Evolutionary conservation across 768 basidiomycete species (phyloP).

Genomic region (Suillus spraguei): DNA sequence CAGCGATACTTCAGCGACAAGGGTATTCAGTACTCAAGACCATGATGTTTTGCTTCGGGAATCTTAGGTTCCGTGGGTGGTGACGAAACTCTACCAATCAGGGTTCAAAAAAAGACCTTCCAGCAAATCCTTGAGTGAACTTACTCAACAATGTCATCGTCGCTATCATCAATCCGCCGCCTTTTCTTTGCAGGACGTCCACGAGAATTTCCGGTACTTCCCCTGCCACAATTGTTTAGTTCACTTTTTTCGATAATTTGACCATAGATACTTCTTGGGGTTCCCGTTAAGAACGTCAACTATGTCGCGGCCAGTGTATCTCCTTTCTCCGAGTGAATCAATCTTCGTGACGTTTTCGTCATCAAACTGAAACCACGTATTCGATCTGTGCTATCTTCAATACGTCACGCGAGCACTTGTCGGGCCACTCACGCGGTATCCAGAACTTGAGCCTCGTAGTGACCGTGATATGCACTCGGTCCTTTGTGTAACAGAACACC

Average conservation of each 20-base stretch:
- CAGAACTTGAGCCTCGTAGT: slow-evolving; percentile 86
- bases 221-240: slow-evolving; percentile 20
- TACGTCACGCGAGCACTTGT: slow-evolving; percentile 10
- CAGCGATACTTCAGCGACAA: slow-evolving; percentile 60
- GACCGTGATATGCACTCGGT: slow-evolving; percentile 87
- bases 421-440: slow-evolving; percentile 57
- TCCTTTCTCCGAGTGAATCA: slow-evolving; percentile 52
- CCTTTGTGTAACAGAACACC: slow-evolving; percentile 92
- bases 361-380: slow-evolving; percentile 90
- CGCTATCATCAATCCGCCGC: slow-evolving; percentile 59
- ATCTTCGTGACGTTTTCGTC: slow-evolving; percentile 82
- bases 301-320: slow-evolving; percentile 31
- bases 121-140: slow-evolving; percentile 21
- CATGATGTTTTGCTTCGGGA: slow-evolving; percentile 15
- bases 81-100: slow-evolving; percentile 20
- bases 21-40: slow-evolving; percentile 31
- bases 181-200: slow-evolving; percentile 52
- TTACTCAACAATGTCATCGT: slow-evolving; percentile 47
- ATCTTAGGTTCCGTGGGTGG: slow-evolving; percentile 22
- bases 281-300: slow-evolving; percentile 29
- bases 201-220: slow-evolving; percentile 32
- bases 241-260: neutral
- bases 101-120: slow-evolving; percentile 13
- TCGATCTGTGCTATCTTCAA: slow-evolving; percentile 42
- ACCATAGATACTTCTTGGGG: slow-evolving; percentile 34